These are phyloP conservation scores for Rostrohypoxylon terebratum DNA, from an alignment of 495 filamentous ascomycete genomes.

Conservation along the genomic window DNA sequence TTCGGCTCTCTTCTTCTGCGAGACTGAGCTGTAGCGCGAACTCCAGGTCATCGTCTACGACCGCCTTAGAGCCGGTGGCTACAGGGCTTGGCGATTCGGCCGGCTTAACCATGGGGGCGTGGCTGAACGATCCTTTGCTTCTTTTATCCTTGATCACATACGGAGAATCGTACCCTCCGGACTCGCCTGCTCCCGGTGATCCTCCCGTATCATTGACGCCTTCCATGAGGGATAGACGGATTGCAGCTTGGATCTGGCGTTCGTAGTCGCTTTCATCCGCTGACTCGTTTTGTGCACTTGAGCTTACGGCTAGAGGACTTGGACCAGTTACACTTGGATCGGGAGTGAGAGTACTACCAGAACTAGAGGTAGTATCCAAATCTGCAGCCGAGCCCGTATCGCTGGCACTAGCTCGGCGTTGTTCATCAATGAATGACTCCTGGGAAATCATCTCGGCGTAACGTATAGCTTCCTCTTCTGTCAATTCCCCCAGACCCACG, in stretches of 20 bases:
- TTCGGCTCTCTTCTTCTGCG: constrained; percentile 75
- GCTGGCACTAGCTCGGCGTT: constrained; percentile 63
- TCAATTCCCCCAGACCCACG: constrained; percentile 79
- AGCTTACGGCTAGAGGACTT: constrained; percentile 49
- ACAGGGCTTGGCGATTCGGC: constrained; percentile 38
- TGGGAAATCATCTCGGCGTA: constrained; percentile 91
- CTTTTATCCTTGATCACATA: constrained; percentile 64
- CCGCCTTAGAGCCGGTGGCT: constrained; percentile 31
- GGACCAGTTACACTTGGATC: constrained; percentile 62
- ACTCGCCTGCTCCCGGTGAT: constrained; percentile 48
- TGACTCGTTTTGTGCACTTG: constrained; percentile 59
- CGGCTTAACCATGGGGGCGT: constrained; percentile 47
- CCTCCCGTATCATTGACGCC: constrained; percentile 52
- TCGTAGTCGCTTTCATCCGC: constrained; percentile 71
- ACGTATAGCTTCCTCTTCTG: constrained; percentile 86
- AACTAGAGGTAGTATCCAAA: constrained; percentile 62
- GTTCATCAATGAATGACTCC: constrained; percentile 75
- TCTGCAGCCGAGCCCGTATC: constrained; percentile 64
- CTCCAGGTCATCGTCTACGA: constrained; percentile 76
- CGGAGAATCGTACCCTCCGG: constrained; percentile 61
- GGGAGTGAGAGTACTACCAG: constrained; percentile 63
- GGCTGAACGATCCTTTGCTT: constrained; percentile 51
- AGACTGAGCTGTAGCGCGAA: constrained; percentile 87
- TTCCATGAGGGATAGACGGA: constrained; percentile 79
- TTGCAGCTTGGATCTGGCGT: constrained; percentile 82